phyloP scores from a whole-genome alignment of 192 early-diverging fungal genomes.

The Coemansia sp. region DNA sequence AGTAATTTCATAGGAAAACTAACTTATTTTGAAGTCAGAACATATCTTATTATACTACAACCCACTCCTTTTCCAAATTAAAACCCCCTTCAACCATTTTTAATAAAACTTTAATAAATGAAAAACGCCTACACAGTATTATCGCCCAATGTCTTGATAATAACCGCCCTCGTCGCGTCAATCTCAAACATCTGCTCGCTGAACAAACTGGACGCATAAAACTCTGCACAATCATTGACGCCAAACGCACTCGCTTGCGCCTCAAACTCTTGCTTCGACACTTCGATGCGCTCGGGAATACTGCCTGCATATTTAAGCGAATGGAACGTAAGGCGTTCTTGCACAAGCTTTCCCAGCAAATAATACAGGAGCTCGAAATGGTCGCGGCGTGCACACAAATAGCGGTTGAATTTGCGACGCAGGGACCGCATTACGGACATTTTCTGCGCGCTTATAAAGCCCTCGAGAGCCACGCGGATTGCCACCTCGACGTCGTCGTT shows the following conservation, averaged over 20 bases:
- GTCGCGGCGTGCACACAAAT: constrained; percentile 74
- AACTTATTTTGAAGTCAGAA: no score
- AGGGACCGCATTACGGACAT: constrained; percentile 82
- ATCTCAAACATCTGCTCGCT: constrained; percentile 44
- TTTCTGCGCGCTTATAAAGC: constrained; percentile 93
- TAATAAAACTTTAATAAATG: constrained; percentile 1
- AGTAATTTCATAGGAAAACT: no score
- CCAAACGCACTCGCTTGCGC: constrained; percentile 58
- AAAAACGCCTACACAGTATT: neutral
- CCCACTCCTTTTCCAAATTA: neutral
- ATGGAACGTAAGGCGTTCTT: constrained; percentile 74
- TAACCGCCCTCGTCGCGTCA: constrained; percentile 25
- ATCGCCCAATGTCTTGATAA: constrained; percentile 35
- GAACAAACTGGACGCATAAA: constrained; percentile 58
- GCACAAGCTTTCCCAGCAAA: constrained; percentile 69
- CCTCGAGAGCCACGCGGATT: constrained; percentile 82
- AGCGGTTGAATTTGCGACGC: constrained; percentile 83
- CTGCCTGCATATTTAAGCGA: constrained; percentile 59
- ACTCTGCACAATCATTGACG: constrained; percentile 60
- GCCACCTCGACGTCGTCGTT: constrained; percentile 93
- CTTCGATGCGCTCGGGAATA: constrained; percentile 59
- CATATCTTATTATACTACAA: no score
- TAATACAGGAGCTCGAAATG: constrained; percentile 79
- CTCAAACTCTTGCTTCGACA: constrained; percentile 64
- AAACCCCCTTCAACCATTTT: neutral